Conservation (phyloP, 306 rosid species). For the Sicyos baderoa region DNA sequence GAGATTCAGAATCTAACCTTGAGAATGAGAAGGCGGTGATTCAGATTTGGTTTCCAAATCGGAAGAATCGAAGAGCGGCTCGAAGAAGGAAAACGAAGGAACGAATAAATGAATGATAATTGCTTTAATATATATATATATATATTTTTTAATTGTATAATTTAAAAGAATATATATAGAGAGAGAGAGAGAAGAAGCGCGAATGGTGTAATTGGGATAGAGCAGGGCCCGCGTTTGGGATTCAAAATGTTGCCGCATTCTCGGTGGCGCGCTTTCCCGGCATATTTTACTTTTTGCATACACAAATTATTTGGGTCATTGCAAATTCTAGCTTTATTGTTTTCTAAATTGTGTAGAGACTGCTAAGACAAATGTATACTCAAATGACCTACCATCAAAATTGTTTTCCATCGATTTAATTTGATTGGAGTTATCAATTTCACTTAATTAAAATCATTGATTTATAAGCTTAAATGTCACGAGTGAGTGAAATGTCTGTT, state of each 20-base stretch:
- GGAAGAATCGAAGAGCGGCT: background rate
- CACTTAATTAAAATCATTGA: too few species aligned
- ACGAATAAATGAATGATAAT: background rate
- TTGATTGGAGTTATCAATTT: too few species aligned
- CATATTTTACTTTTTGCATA: background rate
- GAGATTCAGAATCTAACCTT: conserved; percentile 11
- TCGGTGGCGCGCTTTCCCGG: conserved; percentile 20
- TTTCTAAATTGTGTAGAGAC: too few species aligned
- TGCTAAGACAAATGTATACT: too few species aligned
- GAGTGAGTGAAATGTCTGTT: too few species aligned
- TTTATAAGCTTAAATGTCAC: too few species aligned
- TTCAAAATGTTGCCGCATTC: conserved; percentile 4
- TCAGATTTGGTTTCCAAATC: background rate
- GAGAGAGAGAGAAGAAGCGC: conserved; percentile 10
- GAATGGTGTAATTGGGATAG: background rate
- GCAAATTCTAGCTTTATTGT: too few species aligned
- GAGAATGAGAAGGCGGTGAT: background rate
- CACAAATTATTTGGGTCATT: too few species aligned
- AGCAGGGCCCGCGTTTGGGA: conserved; percentile 16
- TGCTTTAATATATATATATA: too few species aligned
- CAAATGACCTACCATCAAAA: too few species aligned
- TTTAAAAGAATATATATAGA: background rate
- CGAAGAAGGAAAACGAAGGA: background rate
- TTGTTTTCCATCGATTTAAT: too few species aligned
- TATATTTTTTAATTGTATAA: too few species aligned